Percentiles rank a stretch among this genome's conserved stretches.
These are phyloP conservation scores for Knoxia roxburghii DNA, from an alignment of 257 asterid genomes.

Conservation along the genomic window DNA sequence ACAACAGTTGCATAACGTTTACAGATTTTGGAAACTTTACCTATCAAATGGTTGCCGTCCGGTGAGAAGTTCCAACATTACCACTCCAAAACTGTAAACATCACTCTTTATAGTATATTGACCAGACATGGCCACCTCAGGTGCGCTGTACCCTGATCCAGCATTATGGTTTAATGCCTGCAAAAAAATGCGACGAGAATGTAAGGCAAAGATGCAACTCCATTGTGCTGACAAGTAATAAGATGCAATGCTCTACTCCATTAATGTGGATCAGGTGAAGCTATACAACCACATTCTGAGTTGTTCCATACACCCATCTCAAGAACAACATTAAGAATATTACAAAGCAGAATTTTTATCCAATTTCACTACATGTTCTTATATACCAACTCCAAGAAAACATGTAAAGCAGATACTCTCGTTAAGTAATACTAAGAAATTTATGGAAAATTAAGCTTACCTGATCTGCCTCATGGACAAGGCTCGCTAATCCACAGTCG, in stretches of 20 bases:
- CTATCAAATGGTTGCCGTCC: slow-evolving; percentile 92
- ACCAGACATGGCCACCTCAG: slow-evolving; percentile 89
- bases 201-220: neutral
- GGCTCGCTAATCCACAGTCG: slow-evolving; percentile 75
- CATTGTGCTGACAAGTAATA: neutral
- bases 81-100: slow-evolving; percentile 92
- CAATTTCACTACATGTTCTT: neutral
- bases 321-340: neutral
- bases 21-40: slow-evolving; percentile 24
- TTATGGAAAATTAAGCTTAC: slow-evolving; percentile 22
- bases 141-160: slow-evolving; percentile 77
- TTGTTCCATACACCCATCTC: neutral
- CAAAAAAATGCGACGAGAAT: slow-evolving; percentile 4
- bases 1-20: neutral
- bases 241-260: neutral
- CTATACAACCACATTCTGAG: no score
- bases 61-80: slow-evolving; percentile 86
- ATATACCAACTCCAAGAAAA: no score
- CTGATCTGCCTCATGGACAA: slow-evolving; percentile 72
- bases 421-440: neutral
- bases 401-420: neutral
- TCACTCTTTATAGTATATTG: slow-evolving; percentile 82
- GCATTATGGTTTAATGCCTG: slow-evolving; percentile 42
- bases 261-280: neutral
- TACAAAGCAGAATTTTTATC: neutral